Percentiles rank a stretch among this genome's conserved stretches.
Conservation (phyloP, 2,329 filamentous ascomycete species). For the Beauveria bassiana region DNA sequence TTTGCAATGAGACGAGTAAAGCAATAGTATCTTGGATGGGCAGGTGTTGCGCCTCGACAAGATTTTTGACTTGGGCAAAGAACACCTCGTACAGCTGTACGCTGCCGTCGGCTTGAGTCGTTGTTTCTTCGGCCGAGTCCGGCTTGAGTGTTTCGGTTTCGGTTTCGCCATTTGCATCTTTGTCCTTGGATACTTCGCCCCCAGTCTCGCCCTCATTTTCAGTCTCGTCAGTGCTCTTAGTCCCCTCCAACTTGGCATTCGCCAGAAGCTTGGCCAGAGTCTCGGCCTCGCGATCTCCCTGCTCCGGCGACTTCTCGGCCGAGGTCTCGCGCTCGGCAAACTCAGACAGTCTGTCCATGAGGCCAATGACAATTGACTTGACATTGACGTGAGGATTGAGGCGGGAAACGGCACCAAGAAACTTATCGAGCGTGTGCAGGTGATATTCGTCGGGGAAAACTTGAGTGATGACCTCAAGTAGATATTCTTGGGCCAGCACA, state of each 20-base stretch:
- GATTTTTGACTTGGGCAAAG: conserved; percentile 88
- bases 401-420: conserved; percentile 85
- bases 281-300: conserved; percentile 73
- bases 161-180: conserved; percentile 16
- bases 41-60: conserved; percentile 84
- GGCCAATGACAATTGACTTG: conserved; percentile 93
- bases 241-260: conserved; percentile 56
- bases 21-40: conserved; percentile 94
- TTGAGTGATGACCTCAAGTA: conserved; percentile 96
- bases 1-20: conserved; percentile 84
- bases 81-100: conserved; percentile 95
- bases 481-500: conserved; percentile 92
- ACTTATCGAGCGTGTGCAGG: conserved; percentile 90
- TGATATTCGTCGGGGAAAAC: conserved; percentile 99
- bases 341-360: conserved; percentile 93
- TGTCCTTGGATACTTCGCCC: conserved; percentile 20
- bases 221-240: conserved; percentile 22
- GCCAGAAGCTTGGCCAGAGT: conserved; percentile 72
- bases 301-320: conserved; percentile 60
- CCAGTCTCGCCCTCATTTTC: conserved; percentile 26
- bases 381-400: conserved; percentile 96
- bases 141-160: conserved; percentile 29
- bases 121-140: conserved; percentile 21
- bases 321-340: conserved; percentile 88
- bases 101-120: conserved; percentile 43